Conservation (phyloP, 176 grass and related monocot species). For the Raddia distichophylla region DNA sequence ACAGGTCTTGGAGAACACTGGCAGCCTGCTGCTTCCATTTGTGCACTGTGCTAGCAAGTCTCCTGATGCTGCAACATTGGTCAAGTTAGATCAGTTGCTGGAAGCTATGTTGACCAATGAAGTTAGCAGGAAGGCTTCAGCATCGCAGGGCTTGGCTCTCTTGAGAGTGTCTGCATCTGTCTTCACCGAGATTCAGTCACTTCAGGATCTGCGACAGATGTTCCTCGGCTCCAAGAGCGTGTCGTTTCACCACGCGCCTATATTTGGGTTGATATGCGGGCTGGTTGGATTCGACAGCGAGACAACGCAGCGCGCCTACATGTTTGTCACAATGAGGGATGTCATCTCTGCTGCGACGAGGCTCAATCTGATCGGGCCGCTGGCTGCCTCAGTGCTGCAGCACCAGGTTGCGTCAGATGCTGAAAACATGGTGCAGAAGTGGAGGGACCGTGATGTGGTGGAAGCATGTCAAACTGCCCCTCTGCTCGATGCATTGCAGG, state of each 20-base stretch:
- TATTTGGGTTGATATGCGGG: constrained; percentile 75
- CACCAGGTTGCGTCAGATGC: constrained; percentile 67
- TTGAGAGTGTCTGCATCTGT: constrained; percentile 69
- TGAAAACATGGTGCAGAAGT: constrained; percentile 66
- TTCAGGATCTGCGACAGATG: constrained; percentile 54
- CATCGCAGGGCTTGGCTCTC: constrained; percentile 74
- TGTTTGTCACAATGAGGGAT: constrained; percentile 86
- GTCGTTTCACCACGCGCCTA: constrained; percentile 71
- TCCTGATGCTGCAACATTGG: constrained; percentile 50
- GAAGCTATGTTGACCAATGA: constrained; percentile 88
- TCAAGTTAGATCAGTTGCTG: constrained; percentile 65
- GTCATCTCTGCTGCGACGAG: constrained; percentile 83
- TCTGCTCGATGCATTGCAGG: constrained; percentile 71
- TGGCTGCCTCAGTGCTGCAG: constrained; percentile 82
- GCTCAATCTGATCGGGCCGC: constrained; percentile 81
- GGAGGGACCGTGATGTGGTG: constrained; percentile 62
- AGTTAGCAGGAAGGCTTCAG: constrained; percentile 71
- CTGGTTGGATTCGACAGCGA: constrained; percentile 63
- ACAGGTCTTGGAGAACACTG: constrained; percentile 73
- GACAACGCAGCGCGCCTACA: constrained; percentile 62
- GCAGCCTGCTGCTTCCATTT: constrained; percentile 75
- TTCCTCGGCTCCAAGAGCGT: constrained; percentile 57
- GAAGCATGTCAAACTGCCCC: constrained; percentile 70
- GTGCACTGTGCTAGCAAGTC: constrained; percentile 59
- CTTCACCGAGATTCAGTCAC: constrained; percentile 56